These are phyloP conservation scores for Thymus mandschuricus DNA, from an alignment of 257 asterid species.

Conservation along the genomic window DNA sequence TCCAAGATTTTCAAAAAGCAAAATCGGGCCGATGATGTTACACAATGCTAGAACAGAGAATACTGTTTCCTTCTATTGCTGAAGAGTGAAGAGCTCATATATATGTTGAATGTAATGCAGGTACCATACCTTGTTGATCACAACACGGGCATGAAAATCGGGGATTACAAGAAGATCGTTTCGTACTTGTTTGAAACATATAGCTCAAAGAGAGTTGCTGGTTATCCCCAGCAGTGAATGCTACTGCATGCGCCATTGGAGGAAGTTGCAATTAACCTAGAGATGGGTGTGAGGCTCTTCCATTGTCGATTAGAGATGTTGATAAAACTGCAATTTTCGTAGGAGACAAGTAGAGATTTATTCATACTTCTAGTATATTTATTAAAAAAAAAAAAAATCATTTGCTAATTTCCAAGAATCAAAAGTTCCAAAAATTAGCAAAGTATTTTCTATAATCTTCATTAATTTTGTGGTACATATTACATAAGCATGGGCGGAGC, in stretches of 20 bases:
- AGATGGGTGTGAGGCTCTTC: neutral
- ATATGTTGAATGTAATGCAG: slow-evolving; percentile 40
- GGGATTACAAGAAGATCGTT: slow-evolving; percentile 63
- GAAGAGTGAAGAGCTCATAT: too few species aligned
- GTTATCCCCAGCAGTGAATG: slow-evolving; percentile 20
- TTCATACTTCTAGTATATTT: too few species aligned
- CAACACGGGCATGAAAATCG: slow-evolving; percentile 51
- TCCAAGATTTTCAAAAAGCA: neutral
- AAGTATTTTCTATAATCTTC: too few species aligned
- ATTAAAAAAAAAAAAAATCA: too few species aligned
- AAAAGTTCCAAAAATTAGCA: too few species aligned
- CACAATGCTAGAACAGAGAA: too few species aligned
- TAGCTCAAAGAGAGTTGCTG: slow-evolving; percentile 26
- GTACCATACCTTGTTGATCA: slow-evolving; percentile 80
- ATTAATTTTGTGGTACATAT: too few species aligned
- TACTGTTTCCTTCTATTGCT: neutral
- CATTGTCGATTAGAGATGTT: neutral
- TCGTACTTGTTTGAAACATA: slow-evolving; percentile 61
- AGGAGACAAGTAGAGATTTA: too few species aligned
- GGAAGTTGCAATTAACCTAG: neutral
- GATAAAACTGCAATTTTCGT: neutral
- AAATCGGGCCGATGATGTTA: neutral
- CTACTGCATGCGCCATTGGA: slow-evolving; percentile 1
- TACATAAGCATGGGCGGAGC: too few species aligned
- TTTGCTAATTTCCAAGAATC: too few species aligned